Evolutionary conservation across 2,329 filamentous ascomycete species (phyloP), one percentile per base, ranked within the genome.

Genomic region (Rachicladosporium sp.): DNA sequence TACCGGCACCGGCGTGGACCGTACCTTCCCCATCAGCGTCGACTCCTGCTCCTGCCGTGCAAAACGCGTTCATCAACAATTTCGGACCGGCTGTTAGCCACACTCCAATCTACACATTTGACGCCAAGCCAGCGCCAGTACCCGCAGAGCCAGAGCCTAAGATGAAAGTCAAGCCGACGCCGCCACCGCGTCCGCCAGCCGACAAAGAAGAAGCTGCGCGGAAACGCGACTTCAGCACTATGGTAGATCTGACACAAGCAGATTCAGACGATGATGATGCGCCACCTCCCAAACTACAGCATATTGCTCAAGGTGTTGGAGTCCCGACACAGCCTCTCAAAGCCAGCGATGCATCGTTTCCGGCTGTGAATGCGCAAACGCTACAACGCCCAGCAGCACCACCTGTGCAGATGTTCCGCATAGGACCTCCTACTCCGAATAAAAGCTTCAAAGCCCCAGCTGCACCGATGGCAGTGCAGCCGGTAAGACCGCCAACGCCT

Each of bases 121-220:
- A 19, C 15, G 15, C 3, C 15, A 5, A 19, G 15, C 15, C 15
- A 19, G 15, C 15, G 15, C 15, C 15, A 19, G 15, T 5, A 19
- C 15, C 15, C 5, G 5, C 15, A 19, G 15, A 3, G 5, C 15
- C 15, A 19, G 15, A 51, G 30, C 32, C 46, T 11, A 53, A 49
- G 42, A 43, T 47, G 23, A 48, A 52, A 32, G 38, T 49, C 11
- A 44, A 47, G 31, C 52, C 50, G 1, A 33, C 43, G 37, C 49
- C 50, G 33, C 49, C 51, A 13, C 50, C 43, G 1, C 47, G 49
- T 7, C 52, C 50, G 4, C 63, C 65, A 23, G 58, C 59, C 4
- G 63, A 69, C 45, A 76, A 75, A 47, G 69, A 69, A 50, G 68
- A 72, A 48, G 65, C 65, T 38, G 71, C 73, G n/a, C 60, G 69